Evolutionary conservation across 768 basidiomycete genomes (phyloP).

Genomic region (Termitomyces sp.): DNA sequence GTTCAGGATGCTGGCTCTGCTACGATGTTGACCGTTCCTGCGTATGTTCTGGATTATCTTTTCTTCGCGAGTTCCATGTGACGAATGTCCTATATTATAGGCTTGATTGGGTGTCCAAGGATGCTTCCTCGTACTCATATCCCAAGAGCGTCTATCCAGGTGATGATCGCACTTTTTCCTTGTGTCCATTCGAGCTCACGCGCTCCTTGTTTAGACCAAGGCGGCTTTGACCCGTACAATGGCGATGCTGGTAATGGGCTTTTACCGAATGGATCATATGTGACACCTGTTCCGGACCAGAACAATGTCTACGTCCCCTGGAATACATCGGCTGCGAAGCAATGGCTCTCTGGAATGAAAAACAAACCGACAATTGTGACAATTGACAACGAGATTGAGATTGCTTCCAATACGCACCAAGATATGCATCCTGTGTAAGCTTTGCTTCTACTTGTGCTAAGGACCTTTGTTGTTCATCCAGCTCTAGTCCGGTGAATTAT

Average conservation of each 20-base stretch:
- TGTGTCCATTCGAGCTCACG: neutral
- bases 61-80: neutral
- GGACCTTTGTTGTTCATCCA: neutral
- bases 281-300: conserved; percentile 39
- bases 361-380: conserved; percentile 50
- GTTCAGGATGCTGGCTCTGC: conserved; percentile 43
- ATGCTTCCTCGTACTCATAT: conserved; percentile 52
- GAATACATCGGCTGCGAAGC: conserved; percentile 42
- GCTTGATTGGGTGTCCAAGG: conserved; percentile 58
- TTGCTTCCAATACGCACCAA: conserved; percentile 50
- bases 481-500: conserved; percentile 42
- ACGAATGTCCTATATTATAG: conserved; percentile 24
- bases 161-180: conserved; percentile 17
- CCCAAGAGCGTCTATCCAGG: conserved; percentile 43
- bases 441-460: neutral
- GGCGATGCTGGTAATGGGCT: conserved; percentile 48
- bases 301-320: conserved; percentile 43
- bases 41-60: conserved; percentile 32
- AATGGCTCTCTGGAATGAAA: conserved; percentile 43
- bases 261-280: conserved; percentile 45
- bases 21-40: conserved; percentile 46
- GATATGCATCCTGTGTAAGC: conserved; percentile 54
- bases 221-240: conserved; percentile 45
- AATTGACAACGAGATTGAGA: conserved; percentile 60
- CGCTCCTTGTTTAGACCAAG: conserved; percentile 33